Base-by-base conservation (phyloP, 495 filamentous ascomycete species). In the Tetracladium marchalianum region DNA sequence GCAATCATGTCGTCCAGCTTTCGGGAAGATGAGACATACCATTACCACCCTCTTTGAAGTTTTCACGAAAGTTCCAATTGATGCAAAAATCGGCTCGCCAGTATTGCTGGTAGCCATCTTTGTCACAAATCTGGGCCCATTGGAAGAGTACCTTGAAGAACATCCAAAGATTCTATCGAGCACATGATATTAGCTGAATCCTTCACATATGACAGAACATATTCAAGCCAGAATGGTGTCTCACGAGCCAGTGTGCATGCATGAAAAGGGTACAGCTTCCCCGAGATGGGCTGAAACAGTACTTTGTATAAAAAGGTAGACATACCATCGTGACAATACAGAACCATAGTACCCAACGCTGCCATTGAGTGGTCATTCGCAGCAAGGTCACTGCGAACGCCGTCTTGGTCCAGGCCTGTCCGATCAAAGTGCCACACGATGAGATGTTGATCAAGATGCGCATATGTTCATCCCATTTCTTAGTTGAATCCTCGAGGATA, bases 381-480 rank as follows among this genome's bases (percentile, higher is more conserved):
- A 43, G 41, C 16, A 43, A 32, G 9, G 41, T 43, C 5, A 43
- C 41, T 7, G 24, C 41, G 18, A 43, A 43, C 9, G 41, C 41
- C 13, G 41, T 43, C 11, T 43, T 43, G 8, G 24, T 34, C 18
- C 31, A 34, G 9, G 41, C 24, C 18, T 43, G 41, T 9, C 41
- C 41, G 5, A 43, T 17, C 11, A 43, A 33, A 15, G 41, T 43
- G 34, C 41, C 41, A 31, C 41, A 43, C 1, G 41, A 43, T 13
- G 41, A 43, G 10, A 43, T 43, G 41, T 43, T 43, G 41, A 43
- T 43, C 7, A 43, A 11, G 16, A 43, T 43, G 31, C 34, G 41
- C 41, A 43, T 43, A 32, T 32, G 41, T 33, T 43, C 41, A 11
- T 43, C 41, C 41, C 41, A 43, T 27, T 27, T 27, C 22, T 27